Evolutionary conservation across 768 basidiomycete genomes (phyloP), one percentile per base, ranked within the genome.

Genomic region (Dictyophora rubrovolvata): DNA sequence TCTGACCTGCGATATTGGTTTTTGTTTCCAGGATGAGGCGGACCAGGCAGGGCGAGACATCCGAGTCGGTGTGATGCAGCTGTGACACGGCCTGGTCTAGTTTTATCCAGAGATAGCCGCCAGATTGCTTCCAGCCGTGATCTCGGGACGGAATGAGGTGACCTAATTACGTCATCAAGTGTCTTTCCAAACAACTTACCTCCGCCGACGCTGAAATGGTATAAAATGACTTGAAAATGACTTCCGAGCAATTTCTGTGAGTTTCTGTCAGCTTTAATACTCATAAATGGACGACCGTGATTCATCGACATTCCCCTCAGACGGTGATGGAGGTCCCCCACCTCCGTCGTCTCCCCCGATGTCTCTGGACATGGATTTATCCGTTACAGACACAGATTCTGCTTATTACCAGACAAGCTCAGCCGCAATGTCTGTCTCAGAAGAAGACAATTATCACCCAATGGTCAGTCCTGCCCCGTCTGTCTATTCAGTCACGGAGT

Each of bases 1-100:
- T 55, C 71, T 60, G 53, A 86, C 86, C 79, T 94, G 92, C 7
- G 87, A 86, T 17, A 86, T 79, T 9, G 81, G 77, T 68, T 86
- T 90, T 17, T 75, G 73, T 69, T 77, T 84, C 93, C 93, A 97
- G 0, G 88, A 89, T 1, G 79, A 80, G 0, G 89, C 86, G 0
- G 79, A 71, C 93, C 93, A 94, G 46, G 22, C 9, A 52, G 21
- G 18, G 60, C 21, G 11, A 51, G 46, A 35, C 37, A 22, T 47
- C n/a, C n/a, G 54, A 16, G 23, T 55, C n/a, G 37, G n/a, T 11
- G n/a, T 20, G 54, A 28, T 18, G 33, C n/a, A 55, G 23, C 21
- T 55, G 54, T 22, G 17, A 34, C 28, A 28, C 28, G 28, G 28
- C 28, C 7, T 3, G 28, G 28, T 7, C 7, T 28, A 7, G 28